phyloP scores from a whole-genome alignment of 176 grass and related monocot species.

The Rhynchospora breviuscula region DNA sequence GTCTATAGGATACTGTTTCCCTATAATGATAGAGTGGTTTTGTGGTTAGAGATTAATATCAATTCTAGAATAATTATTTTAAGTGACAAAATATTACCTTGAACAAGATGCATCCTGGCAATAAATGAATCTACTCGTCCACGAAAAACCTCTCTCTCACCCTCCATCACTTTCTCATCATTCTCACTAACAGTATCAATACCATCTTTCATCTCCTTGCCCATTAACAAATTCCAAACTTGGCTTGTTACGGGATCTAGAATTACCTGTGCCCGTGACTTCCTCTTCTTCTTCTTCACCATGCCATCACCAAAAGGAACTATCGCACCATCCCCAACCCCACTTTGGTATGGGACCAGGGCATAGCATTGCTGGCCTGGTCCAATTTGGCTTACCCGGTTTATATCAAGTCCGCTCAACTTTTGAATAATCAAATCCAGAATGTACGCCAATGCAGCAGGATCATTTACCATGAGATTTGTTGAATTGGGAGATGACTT shows the following conservation, averaged over 20 bases:
- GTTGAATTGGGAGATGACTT: constrained; percentile 5
- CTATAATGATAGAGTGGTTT: background rate
- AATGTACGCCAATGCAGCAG: constrained; percentile 24
- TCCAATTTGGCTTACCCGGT: background rate
- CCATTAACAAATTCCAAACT: constrained; percentile 87
- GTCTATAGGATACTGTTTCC: background rate
- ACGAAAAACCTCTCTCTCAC: constrained; percentile 72
- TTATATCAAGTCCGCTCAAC: constrained; percentile 45
- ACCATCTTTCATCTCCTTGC: constrained; percentile 36
- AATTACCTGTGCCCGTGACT: constrained; percentile 52
- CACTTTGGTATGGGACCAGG: constrained; percentile 45
- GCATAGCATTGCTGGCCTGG: constrained; percentile 23
- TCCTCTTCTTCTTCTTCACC: constrained; percentile 43
- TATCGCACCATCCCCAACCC: constrained; percentile 33
- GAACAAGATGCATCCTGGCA: constrained; percentile 90
- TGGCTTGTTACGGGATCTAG: constrained; percentile 60
- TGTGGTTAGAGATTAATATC: background rate
- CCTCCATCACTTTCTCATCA: constrained; percentile 71
- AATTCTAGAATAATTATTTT: constrained; percentile 20
- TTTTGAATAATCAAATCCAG: constrained; percentile 51
- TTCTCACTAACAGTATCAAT: constrained; percentile 42
- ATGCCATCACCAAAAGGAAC: constrained; percentile 44
- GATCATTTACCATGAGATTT: constrained; percentile 16
- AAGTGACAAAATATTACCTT: constrained; percentile 51
- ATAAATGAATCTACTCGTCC: constrained; percentile 83